Evolutionary conservation across 139 green algal species (phyloP), one percentile per base, ranked within the genome.

Genomic region (Pleodorina starrii): DNA sequence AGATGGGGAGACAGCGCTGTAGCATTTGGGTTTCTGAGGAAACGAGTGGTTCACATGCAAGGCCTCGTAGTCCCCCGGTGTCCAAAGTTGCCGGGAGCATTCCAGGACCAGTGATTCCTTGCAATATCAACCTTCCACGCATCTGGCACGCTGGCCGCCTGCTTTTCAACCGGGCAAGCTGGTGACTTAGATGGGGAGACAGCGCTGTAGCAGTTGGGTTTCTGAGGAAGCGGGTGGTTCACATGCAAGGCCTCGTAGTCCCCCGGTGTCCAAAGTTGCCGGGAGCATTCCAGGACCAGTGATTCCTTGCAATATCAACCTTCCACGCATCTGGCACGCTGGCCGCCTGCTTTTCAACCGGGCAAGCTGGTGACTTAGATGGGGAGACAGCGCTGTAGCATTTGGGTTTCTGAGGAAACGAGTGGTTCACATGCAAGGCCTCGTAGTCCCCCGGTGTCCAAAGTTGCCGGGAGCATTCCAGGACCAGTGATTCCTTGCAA

Each of bases 311-410:
- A 9, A 85, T 0, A 85, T 16, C 21, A 51, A 14, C 51, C 36
- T 51, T 85, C 77, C 77, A 85, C 77, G 35, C 77, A 85, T 85
- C 77, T 85, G 77, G 77, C 77, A 85, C 77, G 77, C 77, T 85
- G 77, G 50, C 77, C 77, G 77, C 51, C 77, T 36, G 12, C 44
- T 40, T 17, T 57, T 16, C 1, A 48, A 21, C 51, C 32, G 48
- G 75, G 75, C n/a, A 35, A n/a, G 46, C 27, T 44, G 36, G 77
- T 85, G 77, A 85, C 51, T 85, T 19, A 85, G 77, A 85, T 85
- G 77, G 51, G 77, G 77, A 85, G 77, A 85, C 75, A 84, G n/a
- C n/a, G n/a, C n/a, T n/a, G n/a, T n/a, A n/a, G n/a, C n/a, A n/a
- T n/a, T n/a, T n/a, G n/a, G n/a, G n/a, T n/a, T n/a, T n/a, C n/a